Percentiles rank a stretch among this genome's conserved stretches.
Evolutionary conservation across 140 eudicot genomes (phyloP).

Genomic region (Senecio squalidus): DNA sequence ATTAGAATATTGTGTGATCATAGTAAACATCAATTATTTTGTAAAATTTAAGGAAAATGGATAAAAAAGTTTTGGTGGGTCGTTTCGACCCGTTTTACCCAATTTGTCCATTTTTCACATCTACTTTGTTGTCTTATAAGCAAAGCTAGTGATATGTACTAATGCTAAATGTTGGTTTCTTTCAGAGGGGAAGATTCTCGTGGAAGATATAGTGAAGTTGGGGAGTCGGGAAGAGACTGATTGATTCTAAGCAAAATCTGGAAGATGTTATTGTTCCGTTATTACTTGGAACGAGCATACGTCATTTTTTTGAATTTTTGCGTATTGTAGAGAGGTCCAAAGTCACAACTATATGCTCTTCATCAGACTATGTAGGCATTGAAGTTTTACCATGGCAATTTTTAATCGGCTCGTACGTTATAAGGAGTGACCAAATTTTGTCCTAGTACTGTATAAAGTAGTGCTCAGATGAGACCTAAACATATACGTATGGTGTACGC

Average conservation of each 20-base stretch:
- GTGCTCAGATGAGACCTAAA: slow-evolving; percentile 9
- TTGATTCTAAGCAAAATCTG: slow-evolving; percentile 21
- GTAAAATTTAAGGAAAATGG: background rate
- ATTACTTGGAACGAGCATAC: slow-evolving; percentile 19
- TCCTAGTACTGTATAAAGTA: slow-evolving; percentile 30
- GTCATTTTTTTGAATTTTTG: slow-evolving; percentile 15
- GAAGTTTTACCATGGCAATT: slow-evolving; percentile 16
- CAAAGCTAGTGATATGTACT: background rate
- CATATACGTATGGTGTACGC: slow-evolving; percentile 18
- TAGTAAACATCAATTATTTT: no score
- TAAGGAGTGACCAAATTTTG: slow-evolving; percentile 13
- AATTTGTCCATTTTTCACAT: background rate
- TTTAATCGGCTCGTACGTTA: slow-evolving; percentile 5
- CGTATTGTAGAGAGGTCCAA: slow-evolving; percentile 26
- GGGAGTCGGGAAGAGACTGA: slow-evolving; percentile 61
- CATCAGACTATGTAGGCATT: slow-evolving; percentile 23
- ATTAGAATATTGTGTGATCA: no score
- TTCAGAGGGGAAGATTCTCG: slow-evolving; percentile 94
- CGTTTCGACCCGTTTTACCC: background rate
- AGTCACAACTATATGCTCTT: slow-evolving; percentile 6
- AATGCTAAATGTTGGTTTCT: slow-evolving; percentile 3
- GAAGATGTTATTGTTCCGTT: slow-evolving; percentile 11
- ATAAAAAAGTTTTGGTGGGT: background rate
- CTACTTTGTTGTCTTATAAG: background rate
- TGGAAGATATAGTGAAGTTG: slow-evolving; percentile 87